Base-by-base conservation (phyloP, 345 rosid genomes). In the Carallia brachiata region DNA sequence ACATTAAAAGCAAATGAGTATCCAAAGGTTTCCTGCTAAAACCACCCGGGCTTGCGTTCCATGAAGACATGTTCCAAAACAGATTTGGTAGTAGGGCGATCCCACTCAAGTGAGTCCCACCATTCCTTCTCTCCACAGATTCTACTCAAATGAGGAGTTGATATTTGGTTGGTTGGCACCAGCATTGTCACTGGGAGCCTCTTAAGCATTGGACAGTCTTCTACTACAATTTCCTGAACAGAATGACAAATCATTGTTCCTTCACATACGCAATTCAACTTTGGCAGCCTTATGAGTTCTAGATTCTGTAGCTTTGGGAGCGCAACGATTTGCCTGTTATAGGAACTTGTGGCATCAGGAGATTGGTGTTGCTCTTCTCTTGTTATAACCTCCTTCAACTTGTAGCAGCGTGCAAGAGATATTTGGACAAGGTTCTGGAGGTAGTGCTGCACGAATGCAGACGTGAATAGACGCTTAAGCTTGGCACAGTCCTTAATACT, bases 61-160 rank as follows among this genome's bases (percentile, higher is more conserved):
- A 2, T 7, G n/a, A 52, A 52, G 55, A 17, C 6, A 10, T 17
- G 19, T 17, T 52, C 55, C 55, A 52, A 52, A 17, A 67, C 56
- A n/a, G 34, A 5, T 44, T 58, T 39, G 32, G 73, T 58, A 36
- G 56, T 30, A 18, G 73, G 70, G 66, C 47, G 69, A 30, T 65
- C 69, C 75, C 78, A 73, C 68, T 78, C 66, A n/a, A 65, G 4
- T 6, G 61, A 68, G 34, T 61, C 68, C 81, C 74, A 73, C 48
- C 74, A n/a, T 8, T 56, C 32, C 23, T 34, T 7, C 4, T 16
- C 2, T 56, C 1, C 55, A 13, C 1, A 0, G 37, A 75, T 69
- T 32, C 2, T 28, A 6, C n/a, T 60, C 17, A 68, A 72, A 23
- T 2, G 60, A 36, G 60, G 71, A 65, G 66, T 36, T 44, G 61